Percentiles rank a stretch among this genome's conserved stretches.
Evolutionary conservation across 768 basidiomycete genomes (phyloP).

Genomic region (Austroboletus eburneus): DNA sequence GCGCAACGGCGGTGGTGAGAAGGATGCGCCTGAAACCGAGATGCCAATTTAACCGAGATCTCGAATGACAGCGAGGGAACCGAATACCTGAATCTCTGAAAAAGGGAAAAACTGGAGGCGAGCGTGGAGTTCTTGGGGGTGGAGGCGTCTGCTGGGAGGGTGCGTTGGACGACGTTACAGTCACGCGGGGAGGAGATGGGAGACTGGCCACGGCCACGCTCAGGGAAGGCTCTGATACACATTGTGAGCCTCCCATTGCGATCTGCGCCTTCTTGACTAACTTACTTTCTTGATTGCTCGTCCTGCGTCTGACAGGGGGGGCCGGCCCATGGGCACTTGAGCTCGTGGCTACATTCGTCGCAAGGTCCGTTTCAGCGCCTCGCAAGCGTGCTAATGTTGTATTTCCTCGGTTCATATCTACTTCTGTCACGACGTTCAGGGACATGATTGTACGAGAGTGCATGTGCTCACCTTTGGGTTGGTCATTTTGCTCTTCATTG

Average conservation of each 20-base stretch:
- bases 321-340: neutral
- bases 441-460: neutral
- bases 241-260: neutral
- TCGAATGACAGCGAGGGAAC: neutral
- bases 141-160: constrained; percentile 13
- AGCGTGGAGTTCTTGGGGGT: constrained; percentile 7
- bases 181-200: constrained; percentile 11
- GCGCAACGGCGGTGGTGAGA: constrained; percentile 35
- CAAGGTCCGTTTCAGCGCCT: neutral
- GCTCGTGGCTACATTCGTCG: neutral
- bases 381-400: neutral
- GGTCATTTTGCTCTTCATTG: neutral
- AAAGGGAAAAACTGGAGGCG: constrained; percentile 11
- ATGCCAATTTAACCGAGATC: neutral
- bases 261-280: neutral
- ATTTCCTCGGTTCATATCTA: neutral
- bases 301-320: neutral
- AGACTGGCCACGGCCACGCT: constrained; percentile 7
- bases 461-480: neutral
- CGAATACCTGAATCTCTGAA: constrained; percentile 15
- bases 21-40: constrained; percentile 1
- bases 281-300: constrained; percentile 9
- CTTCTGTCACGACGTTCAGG: neutral
- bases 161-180: constrained; percentile 5
- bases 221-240: constrained; percentile 11